Evolutionary conservation across 129 eudicot species (phyloP), one percentile per base, ranked within the genome.

Genomic region (Gnaphalium uliginosum): DNA sequence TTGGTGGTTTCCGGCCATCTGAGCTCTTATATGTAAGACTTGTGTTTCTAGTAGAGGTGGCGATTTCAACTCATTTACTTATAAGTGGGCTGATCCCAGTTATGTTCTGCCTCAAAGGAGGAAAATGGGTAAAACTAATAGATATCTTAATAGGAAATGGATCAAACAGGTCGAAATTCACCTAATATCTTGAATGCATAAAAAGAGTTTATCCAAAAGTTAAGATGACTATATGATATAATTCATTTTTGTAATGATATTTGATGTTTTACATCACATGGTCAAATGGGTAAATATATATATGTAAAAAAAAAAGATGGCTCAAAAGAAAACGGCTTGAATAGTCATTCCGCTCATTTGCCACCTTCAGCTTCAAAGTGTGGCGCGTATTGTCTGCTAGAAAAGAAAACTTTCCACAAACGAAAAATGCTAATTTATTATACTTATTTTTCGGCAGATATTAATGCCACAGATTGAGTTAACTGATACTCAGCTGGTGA

Each of bases 1-100:
- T 95, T 19, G 99, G 99, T 23, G 99, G 99, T 63, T 95, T 95
- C 67, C 86, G 86, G 2, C 96, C 99, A 24, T 95, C 99, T 1
- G 94, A 95, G 80, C 84, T 95, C 63, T 79, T 95, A 57, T 76
- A 86, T 39, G 99, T 87, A 83, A 86, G 64, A 2, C 63, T 50
- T 43, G 18, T 51, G n/a, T 33, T 53, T 15, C 13, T 4, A 17
- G 14, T 24, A 41, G 25, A 39, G n/a, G 59, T 18, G 27, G 27
- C 8, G 18, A 37, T 27, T 71, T 51, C n/a, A 41, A 18, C 64
- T 21, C 27, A 8, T 51, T 27, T 70, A 68, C 14, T 7, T 43
- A 53, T 50, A n/a, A 70, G 10, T 27, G 74, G 19, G 46, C 15
- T 29, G 62, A 7, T 48, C 27, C 56, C 6, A 39, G 46, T 10